phyloP scores from a whole-genome alignment of 345 rosid species.

The Arabis alpina region DNA sequence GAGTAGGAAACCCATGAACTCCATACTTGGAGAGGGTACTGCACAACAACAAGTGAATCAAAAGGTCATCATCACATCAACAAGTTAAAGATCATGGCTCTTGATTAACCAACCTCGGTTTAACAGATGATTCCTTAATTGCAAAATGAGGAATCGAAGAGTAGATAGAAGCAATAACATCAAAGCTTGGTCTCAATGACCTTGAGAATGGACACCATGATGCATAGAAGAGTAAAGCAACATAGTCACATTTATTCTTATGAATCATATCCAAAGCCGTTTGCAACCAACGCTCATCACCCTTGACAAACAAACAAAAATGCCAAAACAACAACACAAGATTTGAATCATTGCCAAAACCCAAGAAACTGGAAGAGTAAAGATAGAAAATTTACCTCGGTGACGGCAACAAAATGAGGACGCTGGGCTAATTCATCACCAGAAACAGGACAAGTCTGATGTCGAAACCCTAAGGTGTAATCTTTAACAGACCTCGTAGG shows the following conservation, averaged over 20 bases:
- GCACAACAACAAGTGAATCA: conserved; percentile 40
- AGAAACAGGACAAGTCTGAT: conserved; percentile 49
- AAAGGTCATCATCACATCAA: too few species aligned
- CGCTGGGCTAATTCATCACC: conserved; percentile 36
- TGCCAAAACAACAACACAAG: background rate
- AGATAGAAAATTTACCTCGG: too few species aligned
- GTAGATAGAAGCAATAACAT: conserved; percentile 65
- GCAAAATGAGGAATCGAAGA: conserved; percentile 77
- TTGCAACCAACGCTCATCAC: conserved; percentile 78
- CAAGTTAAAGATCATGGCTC: conserved; percentile 17
- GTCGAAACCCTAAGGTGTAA: conserved; percentile 57
- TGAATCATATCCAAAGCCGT: conserved; percentile 70
- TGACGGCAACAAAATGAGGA: conserved; percentile 50
- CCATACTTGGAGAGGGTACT: conserved; percentile 93
- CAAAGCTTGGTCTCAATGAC: conserved; percentile 71
- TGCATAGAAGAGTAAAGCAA: conserved; percentile 90
- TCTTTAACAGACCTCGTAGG: conserved; percentile 47
- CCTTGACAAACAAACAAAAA: conserved; percentile 52
- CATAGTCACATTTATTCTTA: conserved; percentile 58
- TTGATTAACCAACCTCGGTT: conserved; percentile 70
- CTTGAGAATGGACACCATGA: conserved; percentile 97
- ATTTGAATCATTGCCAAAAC: background rate
- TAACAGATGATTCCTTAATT: conserved; percentile 76
- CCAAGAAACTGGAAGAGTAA: too few species aligned
- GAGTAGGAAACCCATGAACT: conserved; percentile 93